A percentile compares a stretch with the other conserved stretches of the same genome.
Conservation (phyloP, 176 grass and related monocot species). For the Neostapfia colusana region DNA sequence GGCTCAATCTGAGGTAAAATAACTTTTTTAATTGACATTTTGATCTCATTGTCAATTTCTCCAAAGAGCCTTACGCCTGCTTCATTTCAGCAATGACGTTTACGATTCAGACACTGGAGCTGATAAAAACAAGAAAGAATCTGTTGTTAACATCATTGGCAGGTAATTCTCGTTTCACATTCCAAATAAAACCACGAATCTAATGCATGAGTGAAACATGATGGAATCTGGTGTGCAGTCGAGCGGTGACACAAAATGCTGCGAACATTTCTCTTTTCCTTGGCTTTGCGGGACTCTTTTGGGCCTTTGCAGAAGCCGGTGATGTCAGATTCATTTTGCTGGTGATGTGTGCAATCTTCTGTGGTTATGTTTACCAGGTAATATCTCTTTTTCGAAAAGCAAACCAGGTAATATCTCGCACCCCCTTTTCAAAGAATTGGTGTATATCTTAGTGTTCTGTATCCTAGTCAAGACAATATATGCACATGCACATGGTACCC, state of each 20-base stretch:
- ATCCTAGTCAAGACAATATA: background rate
- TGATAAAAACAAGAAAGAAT: conserved; percentile 89
- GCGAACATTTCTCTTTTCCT: conserved; percentile 68
- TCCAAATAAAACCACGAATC: background rate
- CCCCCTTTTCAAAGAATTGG: background rate
- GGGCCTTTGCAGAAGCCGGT: conserved; percentile 63
- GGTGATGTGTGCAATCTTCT: conserved; percentile 72
- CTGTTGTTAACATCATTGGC: conserved; percentile 81
- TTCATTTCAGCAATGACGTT: conserved; percentile 78
- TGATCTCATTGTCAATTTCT: background rate
- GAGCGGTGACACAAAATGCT: conserved; percentile 51
- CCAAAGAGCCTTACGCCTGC: background rate
- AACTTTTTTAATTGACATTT: background rate
- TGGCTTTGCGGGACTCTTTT: conserved; percentile 62
- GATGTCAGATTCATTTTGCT: conserved; percentile 70
- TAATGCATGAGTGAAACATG: background rate
- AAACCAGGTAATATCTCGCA: conserved; percentile 59
- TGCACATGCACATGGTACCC: conserved; percentile 6
- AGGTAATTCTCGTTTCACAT: conserved; percentile 50
- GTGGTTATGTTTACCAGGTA: conserved; percentile 94
- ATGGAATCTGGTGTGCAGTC: conserved; percentile 45
- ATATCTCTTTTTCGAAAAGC: too few relatives aligned
- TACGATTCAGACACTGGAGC: conserved; percentile 83
- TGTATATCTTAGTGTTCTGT: background rate
- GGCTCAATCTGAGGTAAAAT: conserved; percentile 85